These are phyloP conservation scores for Parachaetomium inaequale DNA, from an alignment of 495 filamentous ascomycete species.

Conservation along the genomic window DNA sequence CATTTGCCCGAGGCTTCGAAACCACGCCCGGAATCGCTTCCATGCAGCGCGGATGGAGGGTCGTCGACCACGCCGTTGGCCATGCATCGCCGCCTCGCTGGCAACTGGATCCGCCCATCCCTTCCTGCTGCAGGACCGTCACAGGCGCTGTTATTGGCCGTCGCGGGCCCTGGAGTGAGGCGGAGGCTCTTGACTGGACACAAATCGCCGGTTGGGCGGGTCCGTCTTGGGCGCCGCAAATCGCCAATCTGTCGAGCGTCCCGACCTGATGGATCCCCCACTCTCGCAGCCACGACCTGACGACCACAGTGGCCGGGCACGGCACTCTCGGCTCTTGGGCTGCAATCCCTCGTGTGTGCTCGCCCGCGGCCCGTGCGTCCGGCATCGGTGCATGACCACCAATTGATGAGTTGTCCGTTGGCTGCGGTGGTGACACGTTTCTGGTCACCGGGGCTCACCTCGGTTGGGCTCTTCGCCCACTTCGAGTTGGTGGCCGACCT, in stretches of 20 bases:
- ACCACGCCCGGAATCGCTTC: not conserved
- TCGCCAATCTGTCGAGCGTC: not conserved
- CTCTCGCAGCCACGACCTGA: not conserved
- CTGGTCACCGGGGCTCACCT: constrained; percentile 15
- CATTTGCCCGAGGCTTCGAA: not conserved
- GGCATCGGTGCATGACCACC: constrained; percentile 12
- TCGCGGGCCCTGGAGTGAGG: constrained; percentile 16
- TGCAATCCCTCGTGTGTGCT: not conserved
- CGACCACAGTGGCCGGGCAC: constrained; percentile 8
- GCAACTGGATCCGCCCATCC: constrained; percentile 13
- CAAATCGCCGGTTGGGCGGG: constrained; percentile 11
- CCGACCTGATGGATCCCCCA: not conserved
- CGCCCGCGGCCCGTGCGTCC: constrained; percentile 2
- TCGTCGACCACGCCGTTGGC: not conserved
- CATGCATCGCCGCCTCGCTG: constrained; percentile 11
- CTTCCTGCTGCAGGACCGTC: constrained; percentile 13
- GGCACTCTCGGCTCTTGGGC: constrained; percentile 23
- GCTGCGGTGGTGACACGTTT: constrained; percentile 17
- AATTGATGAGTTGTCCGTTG: constrained; percentile 17
- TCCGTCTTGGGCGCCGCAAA: constrained; percentile 5
- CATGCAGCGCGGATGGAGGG: constrained; percentile 7
- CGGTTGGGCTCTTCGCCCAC: not conserved
- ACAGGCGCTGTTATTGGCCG: constrained; percentile 11
- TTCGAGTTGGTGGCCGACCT: too few relatives aligned
- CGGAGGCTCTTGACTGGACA: constrained; percentile 16